Percentiles rank a stretch among this genome's conserved stretches.
These are phyloP conservation scores for Moesziomyces parantarcticus DNA, from an alignment of 1,284 basidiomycete genomes.

Conservation along the genomic window DNA sequence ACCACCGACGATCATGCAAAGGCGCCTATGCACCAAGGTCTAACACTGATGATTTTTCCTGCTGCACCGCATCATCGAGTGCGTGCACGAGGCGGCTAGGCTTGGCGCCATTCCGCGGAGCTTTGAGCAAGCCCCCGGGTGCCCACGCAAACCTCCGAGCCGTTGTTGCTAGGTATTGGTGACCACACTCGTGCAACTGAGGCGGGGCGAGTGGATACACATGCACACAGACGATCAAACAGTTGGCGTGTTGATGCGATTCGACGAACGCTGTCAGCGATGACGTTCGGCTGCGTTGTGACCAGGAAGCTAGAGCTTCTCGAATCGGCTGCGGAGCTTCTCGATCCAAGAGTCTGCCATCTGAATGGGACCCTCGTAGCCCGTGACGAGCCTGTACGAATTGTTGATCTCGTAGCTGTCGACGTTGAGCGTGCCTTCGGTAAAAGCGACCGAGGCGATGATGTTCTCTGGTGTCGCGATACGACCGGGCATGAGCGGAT, in stretches of 20 bases:
- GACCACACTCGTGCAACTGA: too few relatives aligned
- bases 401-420: slow-evolving; percentile 62
- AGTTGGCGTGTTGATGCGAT: neutral
- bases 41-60: too few relatives aligned
- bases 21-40: too few relatives aligned
- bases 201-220: too few relatives aligned
- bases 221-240: too few relatives aligned
- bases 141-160: too few relatives aligned
- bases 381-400: slow-evolving; percentile 59
- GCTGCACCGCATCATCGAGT: too few relatives aligned
- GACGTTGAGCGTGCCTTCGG: slow-evolving; percentile 46
- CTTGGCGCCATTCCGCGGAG: too few relatives aligned
- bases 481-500: slow-evolving; percentile 62
- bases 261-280: neutral
- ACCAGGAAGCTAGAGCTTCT: slow-evolving; percentile 16
- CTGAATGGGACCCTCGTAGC: slow-evolving; percentile 59
- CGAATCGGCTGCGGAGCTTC: slow-evolving; percentile 30
- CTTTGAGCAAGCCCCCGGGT: too few relatives aligned
- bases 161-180: too few relatives aligned
- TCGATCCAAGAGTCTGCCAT: slow-evolving; percentile 47
- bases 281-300: neutral
- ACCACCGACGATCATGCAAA: too few relatives aligned
- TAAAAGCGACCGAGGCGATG: slow-evolving; percentile 60
- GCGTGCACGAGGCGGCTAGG: too few relatives aligned
- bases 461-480: slow-evolving; percentile 63